Evolutionary conservation across 768 basidiomycete species (phyloP), one percentile per base, ranked within the genome.

Genomic region (Dioszegia hungarica): DNA sequence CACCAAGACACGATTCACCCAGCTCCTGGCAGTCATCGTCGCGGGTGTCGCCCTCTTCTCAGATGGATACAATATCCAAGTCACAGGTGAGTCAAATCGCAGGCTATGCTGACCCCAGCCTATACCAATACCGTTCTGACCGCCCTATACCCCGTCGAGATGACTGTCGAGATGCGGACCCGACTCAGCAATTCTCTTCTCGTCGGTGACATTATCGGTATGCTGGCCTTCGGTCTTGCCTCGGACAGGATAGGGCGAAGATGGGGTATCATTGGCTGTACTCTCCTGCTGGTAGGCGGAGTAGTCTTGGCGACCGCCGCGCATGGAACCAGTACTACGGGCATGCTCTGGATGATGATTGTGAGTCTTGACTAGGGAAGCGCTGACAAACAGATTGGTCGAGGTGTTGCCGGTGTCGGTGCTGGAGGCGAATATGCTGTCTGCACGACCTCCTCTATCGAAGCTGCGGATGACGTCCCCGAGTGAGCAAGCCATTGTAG

Each of bases 401-500:
- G 86, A 55, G 87, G 87, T 45, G 59, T 60, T 22, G 63, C 60
- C 34, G 73, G 72, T 43, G 62, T 85, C 80, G 86, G 86, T 57
- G 86, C 86, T 12, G 86, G 86, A 33, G 86, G 86, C 24, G 86
- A 88, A 77, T 88, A 89, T 72, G 86, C 87, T 0, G 85, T 85
- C 5, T 85, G 84, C 5, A 85, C 84, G 0, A 84, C 85, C 0
- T 82, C 82, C 38, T 86, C 86, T 4, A 82, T 81, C 28, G 87
- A 88, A 72, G 82, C 86, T 28, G 85, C 86, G 17, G 88, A 88
- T 65, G 86, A 88, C 81, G 86, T 86, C 56, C 87, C 85, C 14
- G 87, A 88, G 85, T 86, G 66, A 56, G 79, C 33, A 22, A 33
- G 10, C 9, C 48, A 5, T 6, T 5, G 8, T 25, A 47, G 8